Percentiles rank a stretch among this genome's conserved stretches.
These are phyloP conservation scores for Zygnema circumcarinatum DNA, from an alignment of 139 green algal genomes.

Conservation along the genomic window DNA sequence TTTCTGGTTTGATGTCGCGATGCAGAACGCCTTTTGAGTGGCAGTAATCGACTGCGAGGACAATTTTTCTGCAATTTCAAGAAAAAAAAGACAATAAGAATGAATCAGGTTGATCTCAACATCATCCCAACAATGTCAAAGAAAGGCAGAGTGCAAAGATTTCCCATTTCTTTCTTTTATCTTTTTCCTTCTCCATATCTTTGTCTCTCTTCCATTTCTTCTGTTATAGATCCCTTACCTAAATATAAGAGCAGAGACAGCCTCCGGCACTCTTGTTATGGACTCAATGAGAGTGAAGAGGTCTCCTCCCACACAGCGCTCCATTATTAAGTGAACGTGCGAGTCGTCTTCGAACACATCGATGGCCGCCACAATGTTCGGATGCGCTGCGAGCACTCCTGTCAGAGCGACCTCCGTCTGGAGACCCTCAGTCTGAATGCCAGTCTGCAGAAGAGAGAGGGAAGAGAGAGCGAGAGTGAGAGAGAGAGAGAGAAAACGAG, in stretches of 20 bases:
- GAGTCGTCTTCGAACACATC: conserved; percentile 29
- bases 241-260: neutral
- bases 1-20: conserved; percentile 24
- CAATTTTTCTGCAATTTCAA: neutral
- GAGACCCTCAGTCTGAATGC: conserved; percentile 12
- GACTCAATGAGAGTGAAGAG: conserved; percentile 76
- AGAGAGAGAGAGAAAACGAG: too few relatives aligned
- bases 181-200: too few relatives aligned
- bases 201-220: too few relatives aligned
- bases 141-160: too few relatives aligned
- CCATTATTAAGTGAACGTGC: conserved; percentile 35
- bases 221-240: neutral
- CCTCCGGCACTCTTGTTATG: neutral
- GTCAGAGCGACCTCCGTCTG: conserved; percentile 67
- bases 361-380: conserved; percentile 75
- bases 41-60: neutral
- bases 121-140: too few relatives aligned
- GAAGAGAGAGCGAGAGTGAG: too few relatives aligned
- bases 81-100: too few relatives aligned
- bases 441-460: neutral
- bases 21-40: neutral
- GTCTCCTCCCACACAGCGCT: conserved; percentile 88
- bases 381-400: conserved; percentile 81
- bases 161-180: too few relatives aligned
- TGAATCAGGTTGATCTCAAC: too few relatives aligned